Percentiles rank a stretch among this genome's conserved stretches.
These are phyloP conservation scores for Pythium sp. DNA, from an alignment of 352 stramenopile genomes.

Conservation along the genomic window DNA sequence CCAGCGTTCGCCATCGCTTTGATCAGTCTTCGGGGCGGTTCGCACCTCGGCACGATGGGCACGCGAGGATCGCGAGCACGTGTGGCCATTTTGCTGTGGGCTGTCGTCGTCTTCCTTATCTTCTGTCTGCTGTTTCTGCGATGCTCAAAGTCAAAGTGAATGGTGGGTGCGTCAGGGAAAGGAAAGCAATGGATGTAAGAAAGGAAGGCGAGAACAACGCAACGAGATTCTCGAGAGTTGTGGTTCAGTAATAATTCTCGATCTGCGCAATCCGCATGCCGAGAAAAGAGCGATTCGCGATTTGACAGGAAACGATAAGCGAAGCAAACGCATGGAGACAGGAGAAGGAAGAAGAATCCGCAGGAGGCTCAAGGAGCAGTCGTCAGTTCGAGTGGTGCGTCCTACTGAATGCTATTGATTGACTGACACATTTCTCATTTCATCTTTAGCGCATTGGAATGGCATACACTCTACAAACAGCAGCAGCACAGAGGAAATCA, in stretches of 20 bases:
- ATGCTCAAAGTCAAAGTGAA: background rate
- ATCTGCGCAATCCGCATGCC: background rate
- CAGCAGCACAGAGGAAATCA: constrained; percentile 1
- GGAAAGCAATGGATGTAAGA: background rate
- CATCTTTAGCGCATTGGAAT: background rate
- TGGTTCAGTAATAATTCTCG: background rate
- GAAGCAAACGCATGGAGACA: no score
- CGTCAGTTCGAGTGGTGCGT: background rate
- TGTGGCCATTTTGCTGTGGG: background rate
- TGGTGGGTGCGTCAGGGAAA: background rate
- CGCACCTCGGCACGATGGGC: background rate
- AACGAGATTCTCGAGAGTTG: background rate
- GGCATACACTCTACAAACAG: no score
- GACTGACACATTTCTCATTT: background rate
- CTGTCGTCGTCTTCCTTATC: background rate
- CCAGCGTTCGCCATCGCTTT: background rate
- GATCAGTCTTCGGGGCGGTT: background rate
- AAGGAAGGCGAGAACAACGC: background rate
- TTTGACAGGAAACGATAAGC: no score
- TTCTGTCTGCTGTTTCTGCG: background rate
- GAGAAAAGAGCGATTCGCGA: no score
- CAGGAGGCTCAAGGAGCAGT: background rate
- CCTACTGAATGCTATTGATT: constrained; percentile 8
- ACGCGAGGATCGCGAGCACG: background rate
- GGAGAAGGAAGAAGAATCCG: background rate